A percentile compares a stretch with the other conserved stretches of the same genome.
Evolutionary conservation across 768 basidiomycete genomes (phyloP).

Genomic region (Favolaschia claudopus): DNA sequence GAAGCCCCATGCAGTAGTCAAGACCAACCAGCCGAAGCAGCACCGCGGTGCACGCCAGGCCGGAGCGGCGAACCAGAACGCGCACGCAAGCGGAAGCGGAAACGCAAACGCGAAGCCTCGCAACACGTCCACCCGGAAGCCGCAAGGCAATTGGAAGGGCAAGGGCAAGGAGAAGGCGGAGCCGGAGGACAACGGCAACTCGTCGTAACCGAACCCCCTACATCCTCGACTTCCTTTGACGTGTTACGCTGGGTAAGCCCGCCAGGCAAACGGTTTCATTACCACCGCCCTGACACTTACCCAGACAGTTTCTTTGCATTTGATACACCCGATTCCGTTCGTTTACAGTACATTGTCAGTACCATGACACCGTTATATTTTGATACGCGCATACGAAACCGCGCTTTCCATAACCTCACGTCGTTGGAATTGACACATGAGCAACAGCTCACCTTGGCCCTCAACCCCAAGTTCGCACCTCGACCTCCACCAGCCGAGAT

Average conservation of each 20-base stretch:
- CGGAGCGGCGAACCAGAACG: too few relatives aligned
- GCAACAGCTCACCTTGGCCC: slow-evolving; percentile 5
- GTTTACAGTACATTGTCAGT: not conserved
- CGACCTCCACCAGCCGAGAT: not conserved
- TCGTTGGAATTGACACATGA: not conserved
- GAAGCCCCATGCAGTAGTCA: too few relatives aligned
- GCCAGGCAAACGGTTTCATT: not conserved
- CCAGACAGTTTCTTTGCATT: not conserved
- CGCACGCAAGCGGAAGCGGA: too few relatives aligned
- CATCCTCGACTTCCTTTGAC: too few relatives aligned
- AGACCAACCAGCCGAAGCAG: too few relatives aligned
- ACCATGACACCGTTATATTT: slow-evolving; percentile 6
- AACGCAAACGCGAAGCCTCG: too few relatives aligned
- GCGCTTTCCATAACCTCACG: slow-evolving; percentile 13
- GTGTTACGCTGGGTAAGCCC: slow-evolving; percentile 2
- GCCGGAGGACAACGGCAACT: too few relatives aligned
- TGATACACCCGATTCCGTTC: not conserved
- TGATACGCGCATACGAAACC: slow-evolving; percentile 8
- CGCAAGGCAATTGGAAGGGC: too few relatives aligned
- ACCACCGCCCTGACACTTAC: slow-evolving; percentile 1
- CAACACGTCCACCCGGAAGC: too few relatives aligned
- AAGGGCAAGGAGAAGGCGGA: too few relatives aligned
- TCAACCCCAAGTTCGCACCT: slow-evolving; percentile 10
- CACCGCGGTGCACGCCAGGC: too few relatives aligned
- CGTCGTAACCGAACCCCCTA: too few relatives aligned